These are phyloP conservation scores for Vitis cinerea DNA, from an alignment of 164 flowering plant genomes.

Conservation along the genomic window DNA sequence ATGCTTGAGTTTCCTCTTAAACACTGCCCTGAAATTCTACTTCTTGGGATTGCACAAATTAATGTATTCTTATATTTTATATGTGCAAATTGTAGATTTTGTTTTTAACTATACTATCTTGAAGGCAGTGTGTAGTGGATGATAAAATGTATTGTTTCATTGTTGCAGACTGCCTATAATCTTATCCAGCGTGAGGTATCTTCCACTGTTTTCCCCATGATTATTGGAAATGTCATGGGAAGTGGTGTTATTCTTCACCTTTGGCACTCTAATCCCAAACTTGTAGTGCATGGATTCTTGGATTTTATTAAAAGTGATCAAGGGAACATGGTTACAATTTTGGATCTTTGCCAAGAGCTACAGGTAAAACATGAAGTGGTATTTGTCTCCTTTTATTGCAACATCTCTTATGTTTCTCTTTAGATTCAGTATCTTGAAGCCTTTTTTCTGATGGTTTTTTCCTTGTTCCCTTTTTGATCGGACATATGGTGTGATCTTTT, in stretches of 20 bases:
- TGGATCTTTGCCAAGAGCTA: constrained; percentile 70
- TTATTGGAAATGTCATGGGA: constrained; percentile 39
- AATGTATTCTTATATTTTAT: constrained; percentile 40
- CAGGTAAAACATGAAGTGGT: constrained; percentile 48
- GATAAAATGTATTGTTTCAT: constrained; percentile 5
- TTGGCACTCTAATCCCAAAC: constrained; percentile 66
- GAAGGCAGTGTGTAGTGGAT: constrained; percentile 1
- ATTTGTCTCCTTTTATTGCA: neutral
- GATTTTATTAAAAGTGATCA: constrained; percentile 47
- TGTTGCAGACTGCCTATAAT: constrained; percentile 78
- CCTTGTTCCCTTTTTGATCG: neutral
- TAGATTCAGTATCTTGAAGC: neutral
- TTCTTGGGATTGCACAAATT: constrained; percentile 75
- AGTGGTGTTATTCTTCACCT: constrained; percentile 52
- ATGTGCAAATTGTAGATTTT: neutral
- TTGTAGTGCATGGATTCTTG: constrained; percentile 65
- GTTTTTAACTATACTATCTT: neutral
- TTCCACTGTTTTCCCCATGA: constrained; percentile 56
- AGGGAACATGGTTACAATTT: constrained; percentile 43
- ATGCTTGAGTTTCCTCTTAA: constrained; percentile 70
- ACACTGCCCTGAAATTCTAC: constrained; percentile 72
- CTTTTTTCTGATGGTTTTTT: neutral
- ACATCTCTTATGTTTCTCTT: no score
- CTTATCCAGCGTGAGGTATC: constrained; percentile 77
- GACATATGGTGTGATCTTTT: no score